Conservation (phyloP, 2,329 filamentous ascomycete species). For the Xylaria sp. region DNA sequence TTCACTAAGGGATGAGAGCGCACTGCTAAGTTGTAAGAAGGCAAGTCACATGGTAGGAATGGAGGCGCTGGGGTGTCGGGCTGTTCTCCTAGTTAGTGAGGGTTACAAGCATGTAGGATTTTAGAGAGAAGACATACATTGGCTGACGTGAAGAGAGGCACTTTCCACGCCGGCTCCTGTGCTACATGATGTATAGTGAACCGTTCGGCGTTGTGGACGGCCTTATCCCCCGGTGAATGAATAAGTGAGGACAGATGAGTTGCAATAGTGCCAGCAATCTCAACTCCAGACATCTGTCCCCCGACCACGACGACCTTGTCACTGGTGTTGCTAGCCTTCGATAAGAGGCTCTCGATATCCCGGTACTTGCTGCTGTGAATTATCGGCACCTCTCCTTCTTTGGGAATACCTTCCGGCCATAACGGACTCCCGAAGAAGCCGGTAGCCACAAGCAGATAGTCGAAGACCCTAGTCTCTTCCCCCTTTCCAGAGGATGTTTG, state of each 20-base stretch:
- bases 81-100: conserved; percentile 52
- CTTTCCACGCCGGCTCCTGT: conserved; percentile 76
- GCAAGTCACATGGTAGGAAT: conserved; percentile 79
- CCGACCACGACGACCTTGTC: conserved; percentile 79
- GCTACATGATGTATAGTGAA: conserved; percentile 75
- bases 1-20: conserved; percentile 70
- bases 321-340: conserved; percentile 50
- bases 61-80: conserved; percentile 61
- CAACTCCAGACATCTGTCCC: conserved; percentile 84
- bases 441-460: conserved; percentile 77
- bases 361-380: conserved; percentile 77
- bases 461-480: conserved; percentile 66
- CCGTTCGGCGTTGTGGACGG: conserved; percentile 57
- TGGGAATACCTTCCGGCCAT: conserved; percentile 59
- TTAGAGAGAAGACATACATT: conserved; percentile 53
- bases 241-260: conserved; percentile 73
- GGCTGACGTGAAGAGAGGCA: conserved; percentile 69
- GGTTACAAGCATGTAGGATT: not conserved
- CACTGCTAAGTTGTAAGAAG: conserved; percentile 75
- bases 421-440: conserved; percentile 78
- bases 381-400: conserved; percentile 58
- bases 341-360: conserved; percentile 62
- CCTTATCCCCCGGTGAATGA: conserved; percentile 61
- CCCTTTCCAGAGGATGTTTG: conserved; percentile 51
- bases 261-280: conserved; percentile 78